Evolutionary conservation across 2,329 filamentous ascomycete genomes (phyloP).

Genomic region (Camillea tinctor): DNA sequence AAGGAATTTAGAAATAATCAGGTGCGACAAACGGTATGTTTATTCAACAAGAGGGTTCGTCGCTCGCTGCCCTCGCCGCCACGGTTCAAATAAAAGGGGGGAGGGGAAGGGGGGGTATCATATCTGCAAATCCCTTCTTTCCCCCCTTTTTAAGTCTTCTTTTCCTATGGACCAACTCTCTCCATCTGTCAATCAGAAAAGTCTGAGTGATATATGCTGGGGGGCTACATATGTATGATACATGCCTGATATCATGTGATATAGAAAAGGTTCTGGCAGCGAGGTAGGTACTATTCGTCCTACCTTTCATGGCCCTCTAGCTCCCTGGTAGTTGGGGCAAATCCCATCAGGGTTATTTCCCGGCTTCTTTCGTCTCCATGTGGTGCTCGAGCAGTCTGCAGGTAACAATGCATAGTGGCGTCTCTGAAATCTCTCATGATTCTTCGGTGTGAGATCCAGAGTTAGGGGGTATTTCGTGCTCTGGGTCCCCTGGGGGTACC

Average conservation of each 20-base stretch:
- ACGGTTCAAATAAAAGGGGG: background rate
- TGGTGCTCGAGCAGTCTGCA: no score
- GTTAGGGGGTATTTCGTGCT: background rate
- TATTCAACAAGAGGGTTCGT: background rate
- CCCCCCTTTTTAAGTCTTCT: background rate
- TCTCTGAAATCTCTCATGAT: background rate
- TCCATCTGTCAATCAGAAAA: background rate
- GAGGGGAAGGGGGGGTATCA: background rate
- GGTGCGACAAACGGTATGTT: background rate
- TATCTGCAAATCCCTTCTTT: conserved; percentile 1
- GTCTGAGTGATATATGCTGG: background rate
- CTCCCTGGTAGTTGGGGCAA: no score
- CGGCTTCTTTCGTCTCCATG: no score
- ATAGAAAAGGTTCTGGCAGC: no score
- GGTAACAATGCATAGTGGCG: no score
- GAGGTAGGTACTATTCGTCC: no score
- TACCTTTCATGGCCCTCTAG: no score
- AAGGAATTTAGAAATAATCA: background rate
- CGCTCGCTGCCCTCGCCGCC: background rate
- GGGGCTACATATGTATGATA: no score
- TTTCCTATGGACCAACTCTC: background rate
- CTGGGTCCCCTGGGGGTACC: background rate
- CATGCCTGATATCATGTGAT: no score
- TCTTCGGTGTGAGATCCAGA: background rate
- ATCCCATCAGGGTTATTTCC: no score